Percentiles rank a stretch among this genome's conserved stretches.
These are phyloP conservation scores for Rhododendron kiyosumense DNA, from an alignment of 148 eudicot species.

Conservation along the genomic window DNA sequence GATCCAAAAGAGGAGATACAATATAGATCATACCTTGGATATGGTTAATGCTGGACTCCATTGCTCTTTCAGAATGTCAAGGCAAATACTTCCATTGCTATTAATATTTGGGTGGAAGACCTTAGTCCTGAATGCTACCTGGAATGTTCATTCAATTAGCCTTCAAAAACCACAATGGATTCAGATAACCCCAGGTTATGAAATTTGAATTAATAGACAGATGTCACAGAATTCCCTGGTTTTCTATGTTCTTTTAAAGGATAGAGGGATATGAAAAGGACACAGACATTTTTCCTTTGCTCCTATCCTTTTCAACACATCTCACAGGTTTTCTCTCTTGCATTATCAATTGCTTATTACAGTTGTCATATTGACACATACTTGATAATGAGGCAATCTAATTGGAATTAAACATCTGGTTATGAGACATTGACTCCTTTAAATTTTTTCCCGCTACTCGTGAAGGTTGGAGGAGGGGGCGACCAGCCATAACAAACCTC, in stretches of 20 bases:
- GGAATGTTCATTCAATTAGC: neutral
- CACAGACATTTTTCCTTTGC: neutral
- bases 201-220: neutral
- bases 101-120: constrained; percentile 39
- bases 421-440: neutral
- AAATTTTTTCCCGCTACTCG: too few relatives aligned
- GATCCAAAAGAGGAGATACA: neutral
- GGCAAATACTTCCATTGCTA: constrained; percentile 42
- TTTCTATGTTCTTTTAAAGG: neutral
- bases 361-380: neutral
- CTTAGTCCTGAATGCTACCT: constrained; percentile 42
- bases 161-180: neutral
- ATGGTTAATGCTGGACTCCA: constrained; percentile 45
- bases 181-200: neutral
- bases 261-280: neutral
- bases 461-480: too few relatives aligned
- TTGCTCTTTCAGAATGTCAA: constrained; percentile 40
- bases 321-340: neutral
- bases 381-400: neutral
- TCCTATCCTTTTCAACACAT: neutral
- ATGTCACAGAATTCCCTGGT: neutral
- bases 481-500: too few relatives aligned
- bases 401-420: neutral
- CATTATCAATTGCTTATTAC: neutral
- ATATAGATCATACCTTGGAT: constrained; percentile 26